Percentiles rank a stretch among this genome's conserved stretches.
phyloP scores from a whole-genome alignment of 2,329 filamentous ascomycete genomes.

The Botrytis elliptica region DNA sequence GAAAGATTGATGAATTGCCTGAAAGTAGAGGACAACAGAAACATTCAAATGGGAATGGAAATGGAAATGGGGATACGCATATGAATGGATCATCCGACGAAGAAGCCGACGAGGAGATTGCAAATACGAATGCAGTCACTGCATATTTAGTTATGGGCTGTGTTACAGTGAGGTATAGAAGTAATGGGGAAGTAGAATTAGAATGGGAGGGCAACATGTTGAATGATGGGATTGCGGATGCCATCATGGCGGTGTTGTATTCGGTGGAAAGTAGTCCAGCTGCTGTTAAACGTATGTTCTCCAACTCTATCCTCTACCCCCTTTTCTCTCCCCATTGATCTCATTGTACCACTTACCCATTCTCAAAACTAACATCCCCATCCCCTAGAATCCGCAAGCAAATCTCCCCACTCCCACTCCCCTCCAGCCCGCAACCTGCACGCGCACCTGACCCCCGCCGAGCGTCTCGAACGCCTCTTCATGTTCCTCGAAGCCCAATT shows the following conservation, averaged over 20 bases:
- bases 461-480: conserved; percentile 80
- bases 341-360: conserved; percentile 15
- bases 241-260: conserved; percentile 87
- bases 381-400: conserved; percentile 56
- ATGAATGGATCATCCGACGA: conserved; percentile 49
- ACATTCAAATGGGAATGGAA: conserved; percentile 31
- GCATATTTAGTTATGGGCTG: conserved; percentile 83
- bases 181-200: conserved; percentile 77
- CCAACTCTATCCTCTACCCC: conserved; percentile 21
- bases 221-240: conserved; percentile 97
- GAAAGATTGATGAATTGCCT: conserved; percentile 68
- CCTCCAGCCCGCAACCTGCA: conserved; percentile 66
- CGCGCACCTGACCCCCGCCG: conserved; percentile 66
- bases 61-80: conserved; percentile 37
- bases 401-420: conserved; percentile 47
- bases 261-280: conserved; percentile 92
- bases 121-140: conserved; percentile 47
- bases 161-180: conserved; percentile 75
- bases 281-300: conserved; percentile 77
- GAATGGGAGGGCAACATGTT: conserved; percentile 98
- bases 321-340: conserved; percentile 28
- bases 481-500: conserved; percentile 98
- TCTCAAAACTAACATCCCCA: conserved; percentile 10
- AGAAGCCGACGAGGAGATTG: conserved; percentile 64
- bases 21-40: conserved; percentile 42